Conservation (phyloP, 2,329 filamentous ascomycete genomes). For the Stagonosporopsis cucurbitacearum region DNA sequence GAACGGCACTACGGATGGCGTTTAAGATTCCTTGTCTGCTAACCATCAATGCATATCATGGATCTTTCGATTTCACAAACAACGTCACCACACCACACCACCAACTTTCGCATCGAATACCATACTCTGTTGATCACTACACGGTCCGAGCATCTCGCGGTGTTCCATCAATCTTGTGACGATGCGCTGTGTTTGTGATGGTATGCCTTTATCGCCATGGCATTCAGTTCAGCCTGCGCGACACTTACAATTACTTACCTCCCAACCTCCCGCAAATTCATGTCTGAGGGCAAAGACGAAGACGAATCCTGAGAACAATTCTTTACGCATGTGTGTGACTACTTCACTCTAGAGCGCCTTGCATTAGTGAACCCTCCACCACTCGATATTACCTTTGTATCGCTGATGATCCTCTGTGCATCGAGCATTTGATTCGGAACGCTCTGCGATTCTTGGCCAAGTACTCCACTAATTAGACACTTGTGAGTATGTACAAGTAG, state of each 20-base stretch:
- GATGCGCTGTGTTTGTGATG: no score
- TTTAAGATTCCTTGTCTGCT: conserved; percentile 49
- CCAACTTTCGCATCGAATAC: neutral
- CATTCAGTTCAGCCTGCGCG: neutral
- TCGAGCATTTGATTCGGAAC: no score
- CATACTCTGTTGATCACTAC: neutral
- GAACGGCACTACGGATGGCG: conserved; percentile 49
- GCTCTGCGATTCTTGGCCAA: neutral
- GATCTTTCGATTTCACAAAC: conserved; percentile 39
- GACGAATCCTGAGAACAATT: neutral
- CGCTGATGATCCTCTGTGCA: no score
- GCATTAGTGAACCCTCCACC: no score
- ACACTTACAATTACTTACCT: neutral
- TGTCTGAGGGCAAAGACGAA: neutral
- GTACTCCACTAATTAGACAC: neutral
- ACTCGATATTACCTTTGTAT: no score
- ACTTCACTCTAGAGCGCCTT: neutral
- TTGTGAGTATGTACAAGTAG: neutral
- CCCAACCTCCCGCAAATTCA: neutral
- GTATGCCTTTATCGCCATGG: neutral
- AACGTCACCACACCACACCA: conserved; percentile 10
- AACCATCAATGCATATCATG: conserved; percentile 52
- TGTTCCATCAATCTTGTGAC: neutral
- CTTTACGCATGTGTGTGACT: neutral
- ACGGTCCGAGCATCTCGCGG: neutral